Base-by-base conservation (phyloP, 495 filamentous ascomycete genomes). In the Aspergillus baeticus region DNA sequence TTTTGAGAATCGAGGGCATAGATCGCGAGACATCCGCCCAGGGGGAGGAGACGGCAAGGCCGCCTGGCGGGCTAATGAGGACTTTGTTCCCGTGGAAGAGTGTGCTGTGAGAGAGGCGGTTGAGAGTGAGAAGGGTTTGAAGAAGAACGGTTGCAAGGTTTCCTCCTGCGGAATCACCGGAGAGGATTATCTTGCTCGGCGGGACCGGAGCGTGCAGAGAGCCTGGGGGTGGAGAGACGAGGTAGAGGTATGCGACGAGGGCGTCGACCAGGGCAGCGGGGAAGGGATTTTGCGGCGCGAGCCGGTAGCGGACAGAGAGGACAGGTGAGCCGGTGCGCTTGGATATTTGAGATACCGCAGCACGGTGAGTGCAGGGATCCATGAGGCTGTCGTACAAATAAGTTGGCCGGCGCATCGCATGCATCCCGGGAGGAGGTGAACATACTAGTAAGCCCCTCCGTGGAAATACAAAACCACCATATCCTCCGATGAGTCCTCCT, bases 111-210 rank as follows among this genome's bases (percentile, higher is more conserved):
- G 73, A 69, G 11, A 69, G 62, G 21, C 84, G 86, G 33, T 81
- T 80, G 17, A 96, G 75, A 36, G 92, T 83, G 7, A 96, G 77
- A 3, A 96, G 64, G 0, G 85, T 80, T 64, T 90, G 90, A 1
- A 92, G 70, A 0, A 98, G 83, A 6, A 83, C 80, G 3, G 93
- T 74, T 10, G 73, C 69, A 4, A 98, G 80, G 56, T 91, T 90
- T 7, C 89, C 93, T 21, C 93, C 93, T 0, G 93, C 92, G 29
- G 85, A 90, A 67, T 98, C 93, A n/a, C 93, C 93, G 10, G 85
- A 81, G 44, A 96, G 72, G 31, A 93, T 77, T 41, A 98, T 90
- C 49, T 92, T 77, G 47, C 78, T 75, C 2, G 93, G 75, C 4
- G 77, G 72, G 5, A 96, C 76, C 13, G 91, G 74, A 18, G 79